Evolutionary conservation across 176 grass and related monocot genomes (phyloP), one percentile per base, ranked within the genome.

Genomic region (Aegilops bicornis): DNA sequence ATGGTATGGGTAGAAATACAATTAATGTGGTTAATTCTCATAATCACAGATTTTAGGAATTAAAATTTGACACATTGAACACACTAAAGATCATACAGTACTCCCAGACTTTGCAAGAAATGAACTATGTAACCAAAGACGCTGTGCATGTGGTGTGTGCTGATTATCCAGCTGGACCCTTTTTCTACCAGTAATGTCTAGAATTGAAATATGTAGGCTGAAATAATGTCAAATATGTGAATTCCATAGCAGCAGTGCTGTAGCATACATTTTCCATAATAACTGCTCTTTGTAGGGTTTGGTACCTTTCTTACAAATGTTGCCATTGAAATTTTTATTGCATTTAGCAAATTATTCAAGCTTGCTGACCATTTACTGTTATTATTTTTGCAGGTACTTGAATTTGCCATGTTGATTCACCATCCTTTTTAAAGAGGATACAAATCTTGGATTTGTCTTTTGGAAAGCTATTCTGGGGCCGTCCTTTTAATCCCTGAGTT

Each of bases 341-440:
- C 15, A 47, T 14, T 47, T 47, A 14, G 45, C 54, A 66, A 67
- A 76, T 15, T 60, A 36, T 65, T 7, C 2, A 6, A 19, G 7
- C 2, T 65, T 80, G 12, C 59, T 80, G 19, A 91, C 27, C 8
- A 16, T 76, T n/a, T 48, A 2, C 0, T 69, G 29, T 7, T n/a
- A 1, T 64, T 64, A 23, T 72, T 40, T 32, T 72, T 82, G 63
- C 71, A 91, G 90, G 90, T 88, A 91, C 90, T 91, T 91, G 90
- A 91, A 82, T 56, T 33, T 69, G 29, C 35, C 42, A 13, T 91
- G 82, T 88, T 62, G 82, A 82, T 88, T 88, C 40, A 43, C 14
- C 76, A 67, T 91, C 90, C 82, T 85, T 91, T 91, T 91, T 20
- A 64, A 88, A 63, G 79, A 85, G 90, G 90, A 85, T 78, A 85